phyloP scores from a whole-genome alignment of 257 asterid species.

The Nicotiana sylvestris region DNA sequence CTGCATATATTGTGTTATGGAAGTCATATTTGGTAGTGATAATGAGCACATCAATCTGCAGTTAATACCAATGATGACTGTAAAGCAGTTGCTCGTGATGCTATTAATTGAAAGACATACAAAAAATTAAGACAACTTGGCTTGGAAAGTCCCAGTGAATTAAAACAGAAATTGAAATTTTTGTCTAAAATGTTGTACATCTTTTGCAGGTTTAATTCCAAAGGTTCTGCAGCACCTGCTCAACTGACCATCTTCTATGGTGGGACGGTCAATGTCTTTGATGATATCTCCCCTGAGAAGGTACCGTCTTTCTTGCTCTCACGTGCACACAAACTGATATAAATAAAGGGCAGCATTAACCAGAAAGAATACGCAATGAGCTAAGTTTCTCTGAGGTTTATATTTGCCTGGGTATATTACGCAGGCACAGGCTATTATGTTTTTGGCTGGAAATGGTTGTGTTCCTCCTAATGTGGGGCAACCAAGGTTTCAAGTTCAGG shows the following conservation, averaged over 20 bases:
- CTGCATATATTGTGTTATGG: background rate
- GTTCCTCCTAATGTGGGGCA: constrained; percentile 32
- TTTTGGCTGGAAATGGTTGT: constrained; percentile 57
- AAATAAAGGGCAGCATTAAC: background rate
- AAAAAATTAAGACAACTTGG: background rate
- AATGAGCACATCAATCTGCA: background rate
- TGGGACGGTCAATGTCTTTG: constrained; percentile 66
- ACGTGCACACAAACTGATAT: background rate
- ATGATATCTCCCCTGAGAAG: constrained; percentile 76
- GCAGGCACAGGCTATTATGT: constrained; percentile 83
- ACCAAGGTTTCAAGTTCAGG: constrained; percentile 32
- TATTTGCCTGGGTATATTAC: background rate
- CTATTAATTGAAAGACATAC: background rate
- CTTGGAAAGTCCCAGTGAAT: background rate
- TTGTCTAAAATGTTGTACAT: background rate
- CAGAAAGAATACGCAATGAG: background rate
- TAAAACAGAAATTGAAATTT: background rate
- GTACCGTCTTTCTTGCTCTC: constrained; percentile 23
- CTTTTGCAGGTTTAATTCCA: constrained; percentile 38
- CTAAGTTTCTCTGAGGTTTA: background rate
- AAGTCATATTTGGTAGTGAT: background rate
- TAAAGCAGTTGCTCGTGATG: background rate
- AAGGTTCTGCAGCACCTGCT: constrained; percentile 35
- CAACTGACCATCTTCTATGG: constrained; percentile 75
- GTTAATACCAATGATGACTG: background rate